Evolutionary conservation across 2,329 filamentous ascomycete genomes (phyloP).

Genomic region (Elsinoe ampelina): DNA sequence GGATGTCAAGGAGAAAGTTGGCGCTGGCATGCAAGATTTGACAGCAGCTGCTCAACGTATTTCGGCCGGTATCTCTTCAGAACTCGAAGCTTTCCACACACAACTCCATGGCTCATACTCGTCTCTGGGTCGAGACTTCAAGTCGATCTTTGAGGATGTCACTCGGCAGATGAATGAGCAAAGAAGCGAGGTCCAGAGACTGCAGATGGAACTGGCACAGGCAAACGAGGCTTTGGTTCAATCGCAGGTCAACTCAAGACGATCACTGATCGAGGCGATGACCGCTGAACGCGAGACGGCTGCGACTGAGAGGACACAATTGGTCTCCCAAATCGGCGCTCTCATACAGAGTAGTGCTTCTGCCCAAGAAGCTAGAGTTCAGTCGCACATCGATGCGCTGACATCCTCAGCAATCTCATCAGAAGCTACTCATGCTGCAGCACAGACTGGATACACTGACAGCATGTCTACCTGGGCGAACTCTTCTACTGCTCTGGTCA

Average conservation of each 20-base stretch:
- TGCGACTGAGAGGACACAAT: conserved; percentile 60
- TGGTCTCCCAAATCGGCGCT: conserved; percentile 68
- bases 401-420: conserved; percentile 40
- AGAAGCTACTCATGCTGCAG: conserved; percentile 45
- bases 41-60: conserved; percentile 80
- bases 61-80: conserved; percentile 76
- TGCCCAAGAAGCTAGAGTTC: conserved; percentile 61
- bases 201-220: conserved; percentile 61
- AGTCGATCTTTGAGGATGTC: conserved; percentile 72
- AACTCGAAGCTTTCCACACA: conserved; percentile 74
- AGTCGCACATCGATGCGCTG: conserved; percentile 54
- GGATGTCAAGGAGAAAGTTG: conserved; percentile 76
- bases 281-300: conserved; percentile 68
- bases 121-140: conserved; percentile 75
- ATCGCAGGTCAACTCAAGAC: conserved; percentile 58
- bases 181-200: conserved; percentile 61
- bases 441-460: conserved; percentile 55
- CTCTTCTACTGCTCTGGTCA: conserved; percentile 59
- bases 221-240: conserved; percentile 60
- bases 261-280: conserved; percentile 58
- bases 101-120: conserved; percentile 81
- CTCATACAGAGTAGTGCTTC: conserved; percentile 68
- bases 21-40: conserved; percentile 73
- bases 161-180: conserved; percentile 66
- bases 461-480: conserved; percentile 67